These are phyloP conservation scores for Verticillium albo-atrum DNA, from an alignment of 2,329 filamentous ascomycete species.

Conservation along the genomic window DNA sequence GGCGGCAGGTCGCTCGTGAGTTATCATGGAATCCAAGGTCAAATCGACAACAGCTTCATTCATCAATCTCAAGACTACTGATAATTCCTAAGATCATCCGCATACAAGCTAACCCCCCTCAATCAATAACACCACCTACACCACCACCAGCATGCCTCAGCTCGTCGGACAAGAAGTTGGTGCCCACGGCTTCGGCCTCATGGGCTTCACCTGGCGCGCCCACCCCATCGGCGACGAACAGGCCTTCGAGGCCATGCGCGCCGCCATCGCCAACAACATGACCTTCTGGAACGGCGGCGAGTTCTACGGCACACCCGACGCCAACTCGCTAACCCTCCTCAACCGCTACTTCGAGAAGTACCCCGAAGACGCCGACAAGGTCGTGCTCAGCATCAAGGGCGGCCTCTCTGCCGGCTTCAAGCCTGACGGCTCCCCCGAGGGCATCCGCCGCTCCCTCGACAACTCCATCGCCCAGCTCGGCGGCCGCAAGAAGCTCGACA, in stretches of 20 bases:
- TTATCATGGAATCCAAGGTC: no score
- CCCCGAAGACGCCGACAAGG: slow-evolving; percentile 58
- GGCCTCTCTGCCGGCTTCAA: slow-evolving; percentile 30
- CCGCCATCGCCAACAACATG: slow-evolving; percentile 39
- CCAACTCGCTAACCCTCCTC: slow-evolving; percentile 55
- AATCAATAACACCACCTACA: background rate
- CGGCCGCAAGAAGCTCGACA: slow-evolving; percentile 56
- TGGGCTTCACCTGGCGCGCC: slow-evolving; percentile 43
- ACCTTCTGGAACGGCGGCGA: slow-evolving; percentile 60
- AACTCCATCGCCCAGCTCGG: slow-evolving; percentile 45
- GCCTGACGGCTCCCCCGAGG: slow-evolving; percentile 48
- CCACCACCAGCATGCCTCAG: slow-evolving; percentile 18
- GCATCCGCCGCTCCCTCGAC: slow-evolving; percentile 53
- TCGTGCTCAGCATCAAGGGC: slow-evolving; percentile 61
- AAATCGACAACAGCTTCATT: no score
- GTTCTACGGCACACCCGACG: slow-evolving; percentile 57
- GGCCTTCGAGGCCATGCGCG: slow-evolving; percentile 50
- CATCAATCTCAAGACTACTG: no score
- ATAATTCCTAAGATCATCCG: background rate
- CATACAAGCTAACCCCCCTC: background rate
- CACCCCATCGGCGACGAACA: slow-evolving; percentile 37
- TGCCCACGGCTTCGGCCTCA: slow-evolving; percentile 48
- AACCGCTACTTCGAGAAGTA: slow-evolving; percentile 59
- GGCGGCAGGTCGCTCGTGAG: no score
- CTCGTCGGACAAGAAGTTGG: slow-evolving; percentile 41